Base-by-base conservation (phyloP, 345 rosid genomes). In the Reutealis trisperma region DNA sequence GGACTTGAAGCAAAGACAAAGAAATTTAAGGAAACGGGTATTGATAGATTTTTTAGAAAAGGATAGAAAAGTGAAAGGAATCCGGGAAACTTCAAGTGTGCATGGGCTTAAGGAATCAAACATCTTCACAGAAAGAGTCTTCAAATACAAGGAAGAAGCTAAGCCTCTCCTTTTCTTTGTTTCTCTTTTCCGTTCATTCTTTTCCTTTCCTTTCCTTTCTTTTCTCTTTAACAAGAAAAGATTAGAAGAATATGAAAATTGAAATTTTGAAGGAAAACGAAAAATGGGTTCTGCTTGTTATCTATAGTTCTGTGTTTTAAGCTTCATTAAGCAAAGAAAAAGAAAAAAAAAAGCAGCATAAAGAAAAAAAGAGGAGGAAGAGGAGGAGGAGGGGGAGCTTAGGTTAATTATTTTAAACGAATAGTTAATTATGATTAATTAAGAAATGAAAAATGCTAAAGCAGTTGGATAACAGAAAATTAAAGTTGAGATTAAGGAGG, bases 111-210 rank as follows among this genome's bases (percentile, higher is more conserved):
- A 78, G 84, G 89, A 87, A 86, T 86, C 83, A 79, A 86, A 82
- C 89, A 87, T 84, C 45, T 87, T 78, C 79, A 70, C 68, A 67
- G 72, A 63, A 81, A 67, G 87, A 85, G 88, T 72, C 86, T 88
- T 88, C 80, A 86, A 74, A 82, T 79, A 79, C 88, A 89, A 88
- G 90, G 83, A 84, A 86, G 88, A 85, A 79, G 84, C 83, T 80
- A 69, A 73, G 84, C 83, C 83, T 82, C 82, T 73, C 84, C 87
- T 86, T 86, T 85, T 51, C 74, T 80, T 73, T 51, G 45, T 64
- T 72, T 55, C 72, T 75, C 79, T 75, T 80, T 70, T 80, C 52
- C 24, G 60, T 34, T 80, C 79, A 61, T 75, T 49, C 63, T 74
- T 59, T 59, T 70, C 62, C 68, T 71, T 73, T 27, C 41, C 72